Conservation (phyloP, 176 grass and related monocot genomes). For the Canna indica region DNA sequence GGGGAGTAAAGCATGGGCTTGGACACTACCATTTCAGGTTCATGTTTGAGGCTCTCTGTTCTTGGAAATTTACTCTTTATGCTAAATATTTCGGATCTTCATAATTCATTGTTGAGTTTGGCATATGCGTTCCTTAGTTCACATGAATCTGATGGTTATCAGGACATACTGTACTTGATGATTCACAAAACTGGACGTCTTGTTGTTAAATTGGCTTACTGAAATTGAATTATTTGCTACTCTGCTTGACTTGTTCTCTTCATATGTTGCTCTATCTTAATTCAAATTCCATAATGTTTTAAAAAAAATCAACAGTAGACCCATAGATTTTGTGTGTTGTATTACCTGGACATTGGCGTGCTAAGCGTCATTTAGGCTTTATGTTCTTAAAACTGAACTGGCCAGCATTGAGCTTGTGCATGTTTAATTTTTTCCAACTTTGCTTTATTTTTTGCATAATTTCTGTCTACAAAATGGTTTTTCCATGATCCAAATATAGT, state of each 20-base stretch:
- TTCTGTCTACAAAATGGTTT: neutral
- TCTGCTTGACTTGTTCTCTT: neutral
- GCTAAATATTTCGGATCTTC: neutral
- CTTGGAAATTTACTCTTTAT: neutral
- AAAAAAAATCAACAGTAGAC: neutral
- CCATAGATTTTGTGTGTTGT: neutral
- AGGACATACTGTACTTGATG: neutral
- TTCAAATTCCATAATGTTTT: neutral
- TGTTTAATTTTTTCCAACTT: neutral
- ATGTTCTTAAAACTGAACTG: neutral
- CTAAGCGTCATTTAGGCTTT: neutral
- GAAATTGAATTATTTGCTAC: neutral
- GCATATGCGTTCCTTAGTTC: neutral
- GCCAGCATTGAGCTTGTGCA: neutral
- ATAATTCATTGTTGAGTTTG: neutral
- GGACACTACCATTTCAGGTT: constrained; percentile 99
- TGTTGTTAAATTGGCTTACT: neutral
- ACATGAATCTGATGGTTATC: neutral
- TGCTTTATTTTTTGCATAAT: neutral
- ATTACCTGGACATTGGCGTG: neutral
- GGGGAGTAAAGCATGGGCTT: constrained; percentile 89
- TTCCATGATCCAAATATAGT: neutral
- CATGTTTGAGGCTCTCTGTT: constrained; percentile 3
- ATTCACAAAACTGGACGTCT: neutral
- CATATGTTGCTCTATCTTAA: neutral